A percentile compares a stretch with the other conserved stretches of the same genome.
Conservation (phyloP, 2,329 filamentous ascomycete species). For the Aspergillus transmontanensis region DNA sequence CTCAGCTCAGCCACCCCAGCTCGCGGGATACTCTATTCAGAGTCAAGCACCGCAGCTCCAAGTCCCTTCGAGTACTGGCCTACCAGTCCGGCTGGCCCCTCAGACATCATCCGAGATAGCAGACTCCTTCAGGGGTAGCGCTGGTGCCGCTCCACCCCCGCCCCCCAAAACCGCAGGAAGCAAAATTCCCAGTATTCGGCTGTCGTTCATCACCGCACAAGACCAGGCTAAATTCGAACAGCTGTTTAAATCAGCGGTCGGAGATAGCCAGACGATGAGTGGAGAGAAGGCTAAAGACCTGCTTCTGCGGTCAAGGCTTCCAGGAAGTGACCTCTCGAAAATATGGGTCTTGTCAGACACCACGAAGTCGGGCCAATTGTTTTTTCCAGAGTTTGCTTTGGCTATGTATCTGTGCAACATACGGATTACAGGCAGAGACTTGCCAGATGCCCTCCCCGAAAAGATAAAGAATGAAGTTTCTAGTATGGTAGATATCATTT, state of each 20-base stretch:
- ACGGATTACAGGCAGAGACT: constrained; percentile 80
- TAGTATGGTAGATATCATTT: constrained; percentile 99
- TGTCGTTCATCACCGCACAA: constrained; percentile 93
- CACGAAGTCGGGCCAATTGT: constrained; percentile 90
- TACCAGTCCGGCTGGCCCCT: constrained; percentile 55
- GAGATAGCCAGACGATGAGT: constrained; percentile 80
- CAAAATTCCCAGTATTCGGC: constrained; percentile 88
- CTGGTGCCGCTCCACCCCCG: constrained; percentile 59
- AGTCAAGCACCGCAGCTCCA: constrained; percentile 38
- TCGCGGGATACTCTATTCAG: constrained; percentile 58
- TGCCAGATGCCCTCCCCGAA: constrained; percentile 77
- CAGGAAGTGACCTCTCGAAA: constrained; percentile 83
- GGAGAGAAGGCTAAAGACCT: constrained; percentile 91
- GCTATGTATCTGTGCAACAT: constrained; percentile 99
- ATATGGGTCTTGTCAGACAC: constrained; percentile 97
- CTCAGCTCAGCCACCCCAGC: constrained; percentile 60
- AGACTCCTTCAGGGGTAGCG: constrained; percentile 59
- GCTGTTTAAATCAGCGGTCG: constrained; percentile 92
- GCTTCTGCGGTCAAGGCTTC: constrained; percentile 81
- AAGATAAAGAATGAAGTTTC: constrained; percentile 94
- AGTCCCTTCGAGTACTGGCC: constrained; percentile 48
- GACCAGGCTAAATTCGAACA: constrained; percentile 98
- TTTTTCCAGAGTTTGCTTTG: constrained; percentile 96
- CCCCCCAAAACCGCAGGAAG: constrained; percentile 61
- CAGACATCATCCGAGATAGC: constrained; percentile 68